Base-by-base conservation (phyloP, 257 asterid genomes). In the Capsicum baccatum region DNA sequence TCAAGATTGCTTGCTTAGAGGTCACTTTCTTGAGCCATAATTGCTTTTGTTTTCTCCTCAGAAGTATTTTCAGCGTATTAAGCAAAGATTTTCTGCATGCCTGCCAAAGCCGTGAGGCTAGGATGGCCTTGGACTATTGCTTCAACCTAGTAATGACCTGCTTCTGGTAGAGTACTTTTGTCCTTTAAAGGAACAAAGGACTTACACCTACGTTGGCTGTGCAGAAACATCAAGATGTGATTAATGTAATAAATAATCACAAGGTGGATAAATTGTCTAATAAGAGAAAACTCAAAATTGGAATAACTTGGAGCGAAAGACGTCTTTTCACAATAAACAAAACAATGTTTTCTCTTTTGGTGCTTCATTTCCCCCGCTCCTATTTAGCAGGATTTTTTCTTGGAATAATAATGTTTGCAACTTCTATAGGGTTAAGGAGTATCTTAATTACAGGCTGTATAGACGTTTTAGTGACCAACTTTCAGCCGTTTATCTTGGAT, bases 1-100 rank as follows among this genome's bases (percentile, higher is more conserved):
- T 97, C 89, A 97, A 97, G 88, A 95, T 97, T 76, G 86, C 94
- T 81, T 97, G 98, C 93, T 89, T 97, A 93, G 96, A 92, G 98
- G 99, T 94, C 83, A 44, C 92, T 90, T 68, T 48, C 83, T 76
- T 60, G 19, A 52, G 73, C 68, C 58, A 67, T 8, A 16, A 35
- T 57, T 50, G 9, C 84, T 64, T 84, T 19, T 70, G 19, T 80
- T 82, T 71, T 81, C 39, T 11, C n/a, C 42, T 16, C 2, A 5
- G 78, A 55, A 6, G 33, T 13, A 37, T 2, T 44, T 70, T 52
- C 26, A 14, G 48, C 64, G 26, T 54, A 21, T 26, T 78, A 78
- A 78, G 64, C 50, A 78, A 78, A 78, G 48, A 52, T 26, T 8
- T 76, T 76, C 12, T 78, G 48, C 16, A 55, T 78, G 50, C 42